Evolutionary conservation across 345 rosid genomes (phyloP).

Genomic region (Hibiscus mutabilis): DNA sequence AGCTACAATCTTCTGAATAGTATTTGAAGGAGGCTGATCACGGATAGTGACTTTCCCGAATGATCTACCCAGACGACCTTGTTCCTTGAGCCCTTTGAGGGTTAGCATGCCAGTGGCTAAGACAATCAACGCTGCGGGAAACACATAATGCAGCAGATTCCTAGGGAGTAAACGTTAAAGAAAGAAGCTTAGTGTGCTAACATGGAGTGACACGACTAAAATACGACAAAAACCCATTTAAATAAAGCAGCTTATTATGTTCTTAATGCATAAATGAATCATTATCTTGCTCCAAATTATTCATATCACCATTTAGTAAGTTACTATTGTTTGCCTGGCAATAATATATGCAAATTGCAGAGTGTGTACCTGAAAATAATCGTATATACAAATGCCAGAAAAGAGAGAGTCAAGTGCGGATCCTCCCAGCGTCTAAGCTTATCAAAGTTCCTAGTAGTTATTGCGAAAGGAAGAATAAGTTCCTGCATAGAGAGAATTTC

Average conservation of each 20-base stretch:
- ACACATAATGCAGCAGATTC: constrained; percentile 61
- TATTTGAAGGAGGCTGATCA: constrained; percentile 97
- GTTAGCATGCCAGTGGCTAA: constrained; percentile 76
- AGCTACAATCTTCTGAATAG: constrained; percentile 87
- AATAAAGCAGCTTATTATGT: too few species aligned
- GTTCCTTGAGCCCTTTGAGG: constrained; percentile 75
- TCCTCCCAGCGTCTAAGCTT: constrained; percentile 84
- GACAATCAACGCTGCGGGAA: constrained; percentile 55
- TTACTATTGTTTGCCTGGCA: background rate
- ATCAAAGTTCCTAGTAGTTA: constrained; percentile 53
- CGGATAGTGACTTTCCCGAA: constrained; percentile 75
- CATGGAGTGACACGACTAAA: background rate
- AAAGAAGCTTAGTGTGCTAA: constrained; percentile 8
- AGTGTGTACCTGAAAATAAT: constrained; percentile 66
- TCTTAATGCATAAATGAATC: background rate
- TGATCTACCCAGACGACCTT: constrained; percentile 89
- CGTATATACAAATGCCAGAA: constrained; percentile 61
- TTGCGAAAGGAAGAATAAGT: constrained; percentile 68
- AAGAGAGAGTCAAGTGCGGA: constrained; percentile 71
- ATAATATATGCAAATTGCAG: constrained; percentile 15
- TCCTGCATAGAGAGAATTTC: constrained; percentile 41
- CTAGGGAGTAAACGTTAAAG: constrained; percentile 27
- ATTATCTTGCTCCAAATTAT: background rate
- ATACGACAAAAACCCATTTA: background rate
- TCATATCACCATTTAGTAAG: background rate